A percentile compares a stretch with the other conserved stretches of the same genome.
These are phyloP conservation scores for Nematodospora valgi DNA, from an alignment of 805 yeast species.

Conservation along the genomic window DNA sequence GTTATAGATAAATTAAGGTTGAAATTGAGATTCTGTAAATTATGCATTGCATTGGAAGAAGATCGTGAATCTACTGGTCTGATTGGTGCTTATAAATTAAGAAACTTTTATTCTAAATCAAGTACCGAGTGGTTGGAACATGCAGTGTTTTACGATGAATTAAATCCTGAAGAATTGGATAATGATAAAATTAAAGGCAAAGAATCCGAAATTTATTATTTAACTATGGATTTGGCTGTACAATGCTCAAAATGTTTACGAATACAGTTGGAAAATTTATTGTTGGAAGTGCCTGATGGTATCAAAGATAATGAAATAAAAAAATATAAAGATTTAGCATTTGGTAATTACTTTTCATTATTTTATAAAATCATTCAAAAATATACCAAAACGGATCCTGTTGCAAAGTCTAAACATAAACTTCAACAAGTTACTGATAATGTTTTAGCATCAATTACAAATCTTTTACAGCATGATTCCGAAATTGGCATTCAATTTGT, in stretches of 20 bases:
- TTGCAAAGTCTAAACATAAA: constrained; percentile 46
- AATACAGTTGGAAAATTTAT: constrained; percentile 50
- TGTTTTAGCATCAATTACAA: constrained; percentile 62
- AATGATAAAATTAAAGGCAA: constrained; percentile 8
- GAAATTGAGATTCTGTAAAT: constrained; percentile 42
- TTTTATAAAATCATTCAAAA: constrained; percentile 54
- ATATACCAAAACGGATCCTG: constrained; percentile 24
- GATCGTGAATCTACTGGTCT: constrained; percentile 31
- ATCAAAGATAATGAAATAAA: constrained; percentile 49
- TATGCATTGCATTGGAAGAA: constrained; percentile 31
- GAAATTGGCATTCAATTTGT: constrained; percentile 76
- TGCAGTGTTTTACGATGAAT: constrained; percentile 37
- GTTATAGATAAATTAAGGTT: constrained; percentile 30
- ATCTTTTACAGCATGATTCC: constrained; percentile 66
- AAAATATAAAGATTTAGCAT: constrained; percentile 56
- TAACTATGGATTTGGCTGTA: constrained; percentile 57
- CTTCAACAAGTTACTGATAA: constrained; percentile 56
- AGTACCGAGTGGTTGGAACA: constrained; percentile 53
- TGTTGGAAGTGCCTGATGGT: constrained; percentile 58
- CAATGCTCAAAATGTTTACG: constrained; percentile 62
- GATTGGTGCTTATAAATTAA: constrained; percentile 43
- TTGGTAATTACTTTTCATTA: constrained; percentile 65
- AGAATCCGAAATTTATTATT: constrained; percentile 42
- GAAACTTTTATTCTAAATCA: constrained; percentile 46
- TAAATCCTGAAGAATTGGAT: constrained; percentile 2